Evolutionary conservation across 2,329 filamentous ascomycete genomes (phyloP).

Genomic region (Trichoderma asperellum): DNA sequence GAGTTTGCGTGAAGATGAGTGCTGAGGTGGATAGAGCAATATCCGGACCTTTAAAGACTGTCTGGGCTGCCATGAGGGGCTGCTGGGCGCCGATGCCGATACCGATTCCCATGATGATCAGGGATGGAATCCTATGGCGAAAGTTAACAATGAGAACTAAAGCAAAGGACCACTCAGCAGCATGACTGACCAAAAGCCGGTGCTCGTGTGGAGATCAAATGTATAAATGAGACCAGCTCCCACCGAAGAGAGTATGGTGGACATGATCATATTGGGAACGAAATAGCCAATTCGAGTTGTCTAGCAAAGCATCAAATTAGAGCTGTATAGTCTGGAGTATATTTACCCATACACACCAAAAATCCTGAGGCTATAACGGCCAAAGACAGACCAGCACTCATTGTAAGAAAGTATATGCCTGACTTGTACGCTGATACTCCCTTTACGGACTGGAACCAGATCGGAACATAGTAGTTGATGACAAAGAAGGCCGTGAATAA

Average conservation of each 20-base stretch:
- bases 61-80: constrained; percentile 27
- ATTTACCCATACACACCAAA: not conserved
- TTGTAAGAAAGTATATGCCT: constrained; percentile 33
- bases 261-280: constrained; percentile 44
- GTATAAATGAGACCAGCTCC: constrained; percentile 48
- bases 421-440: constrained; percentile 41
- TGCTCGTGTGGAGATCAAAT: constrained; percentile 40
- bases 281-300: constrained; percentile 44
- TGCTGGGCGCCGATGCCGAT: constrained; percentile 48
- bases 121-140: not conserved
- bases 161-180: accelerated
- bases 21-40: constrained; percentile 27
- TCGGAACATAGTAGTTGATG: constrained; percentile 41
- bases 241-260: constrained; percentile 38
- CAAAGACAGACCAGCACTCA: constrained; percentile 31
- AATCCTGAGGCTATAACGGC: constrained; percentile 27
- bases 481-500: constrained; percentile 38
- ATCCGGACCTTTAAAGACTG: constrained; percentile 26
- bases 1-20: constrained; percentile 25
- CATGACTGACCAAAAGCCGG: not conserved
- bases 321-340: not conserved
- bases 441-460: constrained; percentile 49
- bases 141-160: not conserved
- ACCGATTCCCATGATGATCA: constrained; percentile 45
- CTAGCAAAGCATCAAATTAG: not conserved